Conservation (phyloP, 495 filamentous ascomycete species). For the Choiromyces venosus region DNA sequence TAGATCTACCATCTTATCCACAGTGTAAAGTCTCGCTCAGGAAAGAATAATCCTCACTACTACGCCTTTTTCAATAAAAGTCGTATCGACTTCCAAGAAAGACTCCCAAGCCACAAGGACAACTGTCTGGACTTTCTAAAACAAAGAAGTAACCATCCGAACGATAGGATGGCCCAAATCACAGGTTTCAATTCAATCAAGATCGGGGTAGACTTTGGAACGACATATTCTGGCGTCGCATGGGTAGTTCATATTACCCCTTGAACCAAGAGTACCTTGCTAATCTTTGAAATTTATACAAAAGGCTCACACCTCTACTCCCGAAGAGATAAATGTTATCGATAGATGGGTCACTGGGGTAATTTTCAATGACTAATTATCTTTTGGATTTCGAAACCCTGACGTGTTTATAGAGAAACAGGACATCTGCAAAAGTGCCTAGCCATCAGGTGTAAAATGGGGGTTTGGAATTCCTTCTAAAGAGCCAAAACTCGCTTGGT, state of each 20-base stretch:
- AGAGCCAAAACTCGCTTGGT: conserved; percentile 35
- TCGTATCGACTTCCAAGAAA: no score
- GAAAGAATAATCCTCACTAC: no score
- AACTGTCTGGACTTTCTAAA: not conserved
- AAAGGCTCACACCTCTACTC: conserved; percentile 24
- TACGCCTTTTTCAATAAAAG: no score
- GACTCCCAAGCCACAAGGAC: not conserved
- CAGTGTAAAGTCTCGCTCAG: no score
- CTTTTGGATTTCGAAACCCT: not conserved
- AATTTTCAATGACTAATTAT: not conserved
- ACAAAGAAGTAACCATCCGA: not conserved
- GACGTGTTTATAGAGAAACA: conserved; percentile 3
- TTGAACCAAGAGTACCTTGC: conserved; percentile 17
- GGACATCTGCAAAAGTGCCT: conserved; percentile 24
- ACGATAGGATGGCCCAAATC: not conserved
- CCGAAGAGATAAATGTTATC: conserved; percentile 28
- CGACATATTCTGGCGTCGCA: conserved; percentile 28
- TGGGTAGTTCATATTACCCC: conserved; percentile 17
- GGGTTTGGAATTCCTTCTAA: conserved; percentile 45
- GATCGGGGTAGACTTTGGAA: conserved; percentile 27
- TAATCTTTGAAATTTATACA: conserved; percentile 6
- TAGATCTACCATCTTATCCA: no score
- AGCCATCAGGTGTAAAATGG: conserved; percentile 41
- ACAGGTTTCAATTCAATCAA: conserved; percentile 28
- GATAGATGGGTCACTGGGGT: conserved; percentile 26